Conservation (phyloP, 2,329 filamentous ascomycete species). For the Penicillium olsonii region DNA sequence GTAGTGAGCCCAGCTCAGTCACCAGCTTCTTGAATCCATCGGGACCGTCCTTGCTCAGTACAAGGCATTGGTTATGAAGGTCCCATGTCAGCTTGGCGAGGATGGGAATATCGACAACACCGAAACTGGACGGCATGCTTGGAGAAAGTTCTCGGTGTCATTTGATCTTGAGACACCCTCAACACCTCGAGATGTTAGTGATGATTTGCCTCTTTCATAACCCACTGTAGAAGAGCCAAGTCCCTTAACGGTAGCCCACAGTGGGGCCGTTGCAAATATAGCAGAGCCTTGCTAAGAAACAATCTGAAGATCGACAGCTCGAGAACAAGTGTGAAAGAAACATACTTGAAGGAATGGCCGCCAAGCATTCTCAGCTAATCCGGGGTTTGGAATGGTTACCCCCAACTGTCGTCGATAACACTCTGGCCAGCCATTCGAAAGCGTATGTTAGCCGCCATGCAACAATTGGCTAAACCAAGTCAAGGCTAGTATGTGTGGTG, state of each 20-base stretch:
- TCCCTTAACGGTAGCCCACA: not conserved
- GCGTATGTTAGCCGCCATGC: not conserved
- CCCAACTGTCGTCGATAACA: not conserved
- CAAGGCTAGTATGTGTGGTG: not conserved
- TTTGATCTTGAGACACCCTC: not conserved
- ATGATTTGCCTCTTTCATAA: not conserved
- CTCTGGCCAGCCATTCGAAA: not conserved
- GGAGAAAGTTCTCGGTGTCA: not conserved
- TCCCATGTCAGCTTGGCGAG: slow-evolving; percentile 30
- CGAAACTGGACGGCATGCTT: slow-evolving; percentile 24
- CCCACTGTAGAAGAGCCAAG: not conserved
- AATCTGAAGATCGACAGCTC: not conserved
- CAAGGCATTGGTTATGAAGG: slow-evolving; percentile 29
- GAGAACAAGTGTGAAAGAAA: not conserved
- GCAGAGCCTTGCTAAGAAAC: not conserved
- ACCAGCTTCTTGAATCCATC: slow-evolving; percentile 32
- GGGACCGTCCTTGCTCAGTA: slow-evolving; percentile 28
- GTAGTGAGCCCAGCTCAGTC: slow-evolving; percentile 29
- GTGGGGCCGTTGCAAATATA: not conserved
- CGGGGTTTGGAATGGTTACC: not conserved
- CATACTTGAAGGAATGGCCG: not conserved
- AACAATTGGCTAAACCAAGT: not conserved
- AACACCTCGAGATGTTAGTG: not conserved
- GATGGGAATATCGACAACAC: slow-evolving; percentile 24
- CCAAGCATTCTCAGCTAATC: slow-evolving; percentile 2